Percentiles rank a stretch among this genome's conserved stretches.
Evolutionary conservation across 2,329 filamentous ascomycete species (phyloP).

Genomic region (Fusarium stilboides): DNA sequence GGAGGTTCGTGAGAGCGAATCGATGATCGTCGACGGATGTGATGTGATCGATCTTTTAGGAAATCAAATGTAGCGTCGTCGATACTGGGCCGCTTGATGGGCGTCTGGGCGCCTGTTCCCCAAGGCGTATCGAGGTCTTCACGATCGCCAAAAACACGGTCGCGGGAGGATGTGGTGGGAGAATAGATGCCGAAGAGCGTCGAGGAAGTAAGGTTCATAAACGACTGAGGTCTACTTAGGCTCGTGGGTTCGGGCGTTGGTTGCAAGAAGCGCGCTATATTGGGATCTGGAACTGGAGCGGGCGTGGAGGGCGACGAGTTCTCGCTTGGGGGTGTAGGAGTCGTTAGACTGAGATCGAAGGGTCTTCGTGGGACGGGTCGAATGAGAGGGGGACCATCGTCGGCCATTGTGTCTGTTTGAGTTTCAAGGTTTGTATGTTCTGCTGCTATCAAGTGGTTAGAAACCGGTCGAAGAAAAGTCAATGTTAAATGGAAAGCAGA

Average conservation of each 20-base stretch:
- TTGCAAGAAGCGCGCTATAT: slow-evolving; percentile 56
- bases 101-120: slow-evolving; percentile 83
- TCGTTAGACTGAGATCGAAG: slow-evolving; percentile 72
- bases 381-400: slow-evolving; percentile 69
- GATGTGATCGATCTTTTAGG: slow-evolving; percentile 59
- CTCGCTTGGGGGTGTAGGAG: slow-evolving; percentile 62
- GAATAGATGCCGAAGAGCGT: slow-evolving; percentile 95
- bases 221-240: slow-evolving; percentile 81
- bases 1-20: slow-evolving; percentile 50
- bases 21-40: slow-evolving; percentile 55
- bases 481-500: slow-evolving; percentile 3
- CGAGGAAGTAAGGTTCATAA: slow-evolving; percentile 88
- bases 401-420: slow-evolving; percentile 52
- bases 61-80: slow-evolving; percentile 63
- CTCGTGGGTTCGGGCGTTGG: slow-evolving; percentile 56
- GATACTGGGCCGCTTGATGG: slow-evolving; percentile 62
- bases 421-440: background rate
- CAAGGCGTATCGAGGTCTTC: slow-evolving; percentile 79
- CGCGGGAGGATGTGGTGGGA: slow-evolving; percentile 70
- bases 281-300: slow-evolving; percentile 47
- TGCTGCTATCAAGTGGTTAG: slow-evolving; percentile 6
- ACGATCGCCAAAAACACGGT: slow-evolving; percentile 58
- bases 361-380: slow-evolving; percentile 81
- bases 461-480: background rate
- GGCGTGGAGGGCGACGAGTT: slow-evolving; percentile 43